These are phyloP conservation scores for Brettanomyces custersianus DNA, from an alignment of 805 yeast species.

Conservation along the genomic window DNA sequence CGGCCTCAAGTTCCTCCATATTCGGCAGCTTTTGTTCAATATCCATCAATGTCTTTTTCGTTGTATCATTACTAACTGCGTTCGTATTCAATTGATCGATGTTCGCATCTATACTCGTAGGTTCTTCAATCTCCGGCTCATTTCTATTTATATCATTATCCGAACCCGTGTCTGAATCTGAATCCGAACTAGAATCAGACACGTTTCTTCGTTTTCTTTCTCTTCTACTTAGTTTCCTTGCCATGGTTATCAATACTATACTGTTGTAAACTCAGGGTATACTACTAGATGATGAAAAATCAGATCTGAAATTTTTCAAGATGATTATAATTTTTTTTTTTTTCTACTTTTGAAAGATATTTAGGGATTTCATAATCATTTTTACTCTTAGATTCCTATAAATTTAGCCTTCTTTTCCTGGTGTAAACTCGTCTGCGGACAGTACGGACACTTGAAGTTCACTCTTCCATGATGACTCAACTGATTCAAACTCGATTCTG, in stretches of 20 bases:
- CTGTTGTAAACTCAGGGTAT: too few species aligned
- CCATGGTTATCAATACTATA: conserved; percentile 2
- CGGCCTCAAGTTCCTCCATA: conserved; percentile 3
- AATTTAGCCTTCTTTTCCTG: conserved; percentile 39
- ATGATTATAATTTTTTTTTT: background rate
- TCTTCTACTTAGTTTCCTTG: conserved; percentile 28
- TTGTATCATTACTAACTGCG: background rate
- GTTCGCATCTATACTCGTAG: conserved; percentile 1
- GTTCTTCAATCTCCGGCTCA: conserved; percentile 13
- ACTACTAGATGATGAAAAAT: too few species aligned
- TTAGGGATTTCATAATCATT: conserved; percentile 37
- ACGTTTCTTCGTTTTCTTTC: conserved; percentile 76
- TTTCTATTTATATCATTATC: conserved; percentile 23
- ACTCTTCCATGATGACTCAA: conserved; percentile 20
- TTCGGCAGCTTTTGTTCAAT: conserved; percentile 4
- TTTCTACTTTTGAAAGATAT: conserved; percentile 43
- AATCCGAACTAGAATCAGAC: conserved; percentile 52
- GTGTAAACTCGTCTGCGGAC: conserved; percentile 42
- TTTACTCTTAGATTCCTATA: conserved; percentile 19
- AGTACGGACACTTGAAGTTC: conserved; percentile 61
- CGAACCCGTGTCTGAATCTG: conserved; percentile 28
- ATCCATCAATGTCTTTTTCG: background rate
- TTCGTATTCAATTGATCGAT: background rate
- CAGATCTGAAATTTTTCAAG: background rate
- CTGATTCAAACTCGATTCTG: conserved; percentile 43